Percentiles rank a stretch among this genome's conserved stretches.
These are phyloP conservation scores for Aspergillus kassunensis DNA, from an alignment of 495 filamentous ascomycete species.

Conservation along the genomic window DNA sequence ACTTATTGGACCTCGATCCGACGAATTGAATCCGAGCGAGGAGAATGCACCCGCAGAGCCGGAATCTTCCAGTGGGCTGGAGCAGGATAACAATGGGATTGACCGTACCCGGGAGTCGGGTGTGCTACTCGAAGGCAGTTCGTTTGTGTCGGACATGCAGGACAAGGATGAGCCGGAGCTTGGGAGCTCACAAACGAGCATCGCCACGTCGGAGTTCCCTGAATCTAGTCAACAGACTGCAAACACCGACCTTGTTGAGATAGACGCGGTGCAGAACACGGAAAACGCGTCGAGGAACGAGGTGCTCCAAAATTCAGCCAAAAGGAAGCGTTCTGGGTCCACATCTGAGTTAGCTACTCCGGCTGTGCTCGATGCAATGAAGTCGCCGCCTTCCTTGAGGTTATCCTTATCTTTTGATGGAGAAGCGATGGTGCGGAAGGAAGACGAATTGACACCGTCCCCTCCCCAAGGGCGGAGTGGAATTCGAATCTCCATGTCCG, in stretches of 20 bases:
- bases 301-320: constrained; percentile 20
- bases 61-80: constrained; percentile 32
- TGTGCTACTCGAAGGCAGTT: constrained; percentile 29
- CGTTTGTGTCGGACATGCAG: constrained; percentile 31
- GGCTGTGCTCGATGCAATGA: constrained; percentile 21
- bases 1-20: constrained; percentile 57
- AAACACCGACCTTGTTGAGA: constrained; percentile 17
- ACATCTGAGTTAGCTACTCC: constrained; percentile 15
- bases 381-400: constrained; percentile 44
- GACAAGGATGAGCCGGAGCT: constrained; percentile 27
- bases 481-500: constrained; percentile 46
- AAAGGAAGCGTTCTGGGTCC: constrained; percentile 37
- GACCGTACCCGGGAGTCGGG: constrained; percentile 14
- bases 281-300: constrained; percentile 18
- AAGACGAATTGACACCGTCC: constrained; percentile 62
- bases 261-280: constrained; percentile 17
- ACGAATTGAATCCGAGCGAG: constrained; percentile 51
- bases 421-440: constrained; percentile 71
- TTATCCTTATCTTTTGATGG: constrained; percentile 78
- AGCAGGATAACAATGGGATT: constrained; percentile 24
- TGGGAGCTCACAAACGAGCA: constrained; percentile 35
- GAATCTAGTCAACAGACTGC: constrained; percentile 27
- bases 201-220: constrained; percentile 30
- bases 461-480: constrained; percentile 55
- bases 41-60: constrained; percentile 34